Percentiles rank a stretch among this genome's conserved stretches.
Conservation (phyloP, 2,329 filamentous ascomycete genomes). For the Fusarium pseudocircinatum region DNA sequence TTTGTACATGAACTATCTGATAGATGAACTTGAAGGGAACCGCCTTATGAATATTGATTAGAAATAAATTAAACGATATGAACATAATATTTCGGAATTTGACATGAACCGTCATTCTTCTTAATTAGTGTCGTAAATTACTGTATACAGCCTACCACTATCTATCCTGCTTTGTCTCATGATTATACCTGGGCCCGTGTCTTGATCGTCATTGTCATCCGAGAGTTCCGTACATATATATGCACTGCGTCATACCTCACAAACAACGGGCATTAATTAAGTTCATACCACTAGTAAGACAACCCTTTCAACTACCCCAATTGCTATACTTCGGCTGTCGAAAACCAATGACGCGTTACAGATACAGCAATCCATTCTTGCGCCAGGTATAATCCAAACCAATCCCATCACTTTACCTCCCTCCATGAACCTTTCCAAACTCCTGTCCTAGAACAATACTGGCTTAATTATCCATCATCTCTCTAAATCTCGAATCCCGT, state of each 20-base stretch:
- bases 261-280: neutral
- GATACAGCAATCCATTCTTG: neutral
- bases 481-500: constrained; percentile 67
- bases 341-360: neutral
- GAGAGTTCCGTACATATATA: neutral
- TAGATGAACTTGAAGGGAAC: neutral
- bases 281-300: neutral
- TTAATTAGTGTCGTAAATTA: neutral
- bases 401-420: neutral
- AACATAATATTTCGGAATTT: neutral
- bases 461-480: constrained; percentile 57
- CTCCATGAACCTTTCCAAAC: neutral
- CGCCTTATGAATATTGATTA: neutral
- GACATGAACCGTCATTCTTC: neutral
- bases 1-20: neutral
- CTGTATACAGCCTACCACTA: neutral
- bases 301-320: neutral
- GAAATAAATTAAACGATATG: neutral
- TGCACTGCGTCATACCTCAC: constrained; percentile 11
- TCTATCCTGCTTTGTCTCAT: neutral
- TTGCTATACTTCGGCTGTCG: neutral
- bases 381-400: neutral
- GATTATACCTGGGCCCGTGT: neutral
- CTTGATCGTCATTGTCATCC: neutral
- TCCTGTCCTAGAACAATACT: neutral